Evolutionary conservation across 768 basidiomycete species (phyloP).

Genomic region (Pleurotus pulmonarius): DNA sequence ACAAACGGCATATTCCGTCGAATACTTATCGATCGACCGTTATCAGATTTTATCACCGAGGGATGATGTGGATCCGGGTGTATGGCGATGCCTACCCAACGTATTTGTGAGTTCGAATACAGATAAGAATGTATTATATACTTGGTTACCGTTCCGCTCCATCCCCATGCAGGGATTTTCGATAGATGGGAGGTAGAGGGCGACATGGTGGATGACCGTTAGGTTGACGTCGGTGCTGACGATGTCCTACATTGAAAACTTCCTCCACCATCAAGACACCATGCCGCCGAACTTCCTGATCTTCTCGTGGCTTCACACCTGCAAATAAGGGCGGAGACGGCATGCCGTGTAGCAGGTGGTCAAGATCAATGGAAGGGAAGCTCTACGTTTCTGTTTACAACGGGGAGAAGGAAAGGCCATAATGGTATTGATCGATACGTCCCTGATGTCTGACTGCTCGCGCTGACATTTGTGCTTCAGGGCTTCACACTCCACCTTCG

Average conservation of each 20-base stretch:
- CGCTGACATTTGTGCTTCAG: too few relatives aligned
- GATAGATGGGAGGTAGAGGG: not conserved
- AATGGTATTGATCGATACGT: not conserved
- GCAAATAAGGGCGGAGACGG: constrained; percentile 2
- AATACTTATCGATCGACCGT: constrained; percentile 3
- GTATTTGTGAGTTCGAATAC: not conserved
- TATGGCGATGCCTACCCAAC: not conserved
- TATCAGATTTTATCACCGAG: constrained; percentile 8
- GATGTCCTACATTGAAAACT: not conserved
- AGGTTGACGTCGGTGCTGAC: constrained; percentile 4
- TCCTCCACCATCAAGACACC: not conserved
- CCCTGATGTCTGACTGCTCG: too few relatives aligned
- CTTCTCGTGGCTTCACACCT: not conserved
- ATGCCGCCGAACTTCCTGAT: not conserved
- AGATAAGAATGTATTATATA: not conserved
- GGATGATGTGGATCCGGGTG: not conserved
- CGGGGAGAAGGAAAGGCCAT: not conserved
- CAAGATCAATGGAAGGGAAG: constrained; percentile 2
- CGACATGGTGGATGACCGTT: not conserved
- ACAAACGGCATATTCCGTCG: constrained; percentile 3
- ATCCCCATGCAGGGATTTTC: not conserved
- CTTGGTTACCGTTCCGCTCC: not conserved
- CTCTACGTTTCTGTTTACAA: not conserved
- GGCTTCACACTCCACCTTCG: too few relatives aligned
- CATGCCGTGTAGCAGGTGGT: constrained; percentile 1